Evolutionary conservation across 2,329 filamentous ascomycete species (phyloP), one percentile per base, ranked within the genome.

Genomic region (Nemania sp.): DNA sequence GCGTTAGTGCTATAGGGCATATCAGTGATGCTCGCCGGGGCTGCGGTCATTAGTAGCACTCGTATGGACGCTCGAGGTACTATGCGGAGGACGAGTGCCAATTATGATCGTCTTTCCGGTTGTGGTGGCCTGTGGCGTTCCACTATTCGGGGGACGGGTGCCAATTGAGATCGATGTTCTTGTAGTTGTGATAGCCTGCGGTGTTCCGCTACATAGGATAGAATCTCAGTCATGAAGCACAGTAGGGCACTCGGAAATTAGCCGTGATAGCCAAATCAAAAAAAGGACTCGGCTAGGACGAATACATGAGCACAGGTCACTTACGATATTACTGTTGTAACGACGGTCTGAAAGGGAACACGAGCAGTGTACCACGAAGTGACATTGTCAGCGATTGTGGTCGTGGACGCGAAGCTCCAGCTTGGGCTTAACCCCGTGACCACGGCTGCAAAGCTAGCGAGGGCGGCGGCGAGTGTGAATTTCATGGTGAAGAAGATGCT

Each of bases 371-470:
- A 53, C 50, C 53, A 51, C 15, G 39, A 1, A 0, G 46, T 39
- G 9, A 1, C 14, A 9, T 30, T 1, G 39, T 57, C 46, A 0
- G 22, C 15, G 22, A 51, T 40, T n/a, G 39, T 48, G n/a, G 26
- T 39, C 11, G 57, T 54, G 4, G 49, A 48, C 4, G 44, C 36
- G 9, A 52, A 56, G 42, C 47, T 55, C 52, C 52, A 56, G 30
- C 40, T 51, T 17, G 39, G 36, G 22, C 24, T 28, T 9, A 37
- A 20, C 3, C 9, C 44, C 6, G 19, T 9, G 4, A 11, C 47
- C 15, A 23, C 33, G 26, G 34, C 54, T 12, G 17, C 40, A 22
- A 44, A 2, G 34, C 47, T 20, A n/a, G 40, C 43, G 9, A 57
- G 6, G n/a, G 44, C 3, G 15, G 30, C 28, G 22, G 11, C 17